Base-by-base conservation (phyloP, 2,329 filamentous ascomycete genomes). In the Seiridium unicorne region DNA sequence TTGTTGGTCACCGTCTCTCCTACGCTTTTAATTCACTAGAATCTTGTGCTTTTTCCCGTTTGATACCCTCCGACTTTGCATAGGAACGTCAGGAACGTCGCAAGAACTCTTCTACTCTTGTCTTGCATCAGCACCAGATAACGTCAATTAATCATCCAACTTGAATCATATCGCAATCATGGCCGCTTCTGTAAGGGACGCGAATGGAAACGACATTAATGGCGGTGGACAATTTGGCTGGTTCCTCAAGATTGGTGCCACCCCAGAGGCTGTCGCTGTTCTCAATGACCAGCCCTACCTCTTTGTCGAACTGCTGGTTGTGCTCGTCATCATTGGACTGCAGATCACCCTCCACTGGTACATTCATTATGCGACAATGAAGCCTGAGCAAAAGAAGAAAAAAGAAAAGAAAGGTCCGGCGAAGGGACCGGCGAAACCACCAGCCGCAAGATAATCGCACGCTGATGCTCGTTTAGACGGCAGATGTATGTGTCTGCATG, bases 251-350 rank as follows among this genome's bases (percentile, higher is more conserved):
- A 80, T 87, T 66, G 84, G 84, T 72, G 84, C 84, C 54, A 86
- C 84, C 18, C 75, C 78, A 42, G 74, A 85, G 70, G 84, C 84
- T 65, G 82, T 87, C 66, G 83, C 82, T 64, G 79, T 81, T 57
- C 77, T 87, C 70, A 86, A 87, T 74, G 83, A 87, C 68, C 84
- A 87, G 72, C 84, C 84, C 31, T 75, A 81, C 62, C 76, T 87
- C 58, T 86, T 87, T 74, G 83, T 78, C 64, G 81, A 82, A 63
- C 80, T 87, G 61, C 63, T 87, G 63, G 71, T 85, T 69, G 82
- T 84, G 61, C 75, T 87, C 59, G 68, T 84, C 68, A 74, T 74
- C 61, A 66, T 86, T 55, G 76, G 76, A 62, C 68, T 80, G 7
- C 75, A 86, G 65, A 71, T 70, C 60, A 66, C 77, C 8, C 72